phyloP scores from a whole-genome alignment of 768 basidiomycete genomes.

The Tubosaeta sp. region DNA sequence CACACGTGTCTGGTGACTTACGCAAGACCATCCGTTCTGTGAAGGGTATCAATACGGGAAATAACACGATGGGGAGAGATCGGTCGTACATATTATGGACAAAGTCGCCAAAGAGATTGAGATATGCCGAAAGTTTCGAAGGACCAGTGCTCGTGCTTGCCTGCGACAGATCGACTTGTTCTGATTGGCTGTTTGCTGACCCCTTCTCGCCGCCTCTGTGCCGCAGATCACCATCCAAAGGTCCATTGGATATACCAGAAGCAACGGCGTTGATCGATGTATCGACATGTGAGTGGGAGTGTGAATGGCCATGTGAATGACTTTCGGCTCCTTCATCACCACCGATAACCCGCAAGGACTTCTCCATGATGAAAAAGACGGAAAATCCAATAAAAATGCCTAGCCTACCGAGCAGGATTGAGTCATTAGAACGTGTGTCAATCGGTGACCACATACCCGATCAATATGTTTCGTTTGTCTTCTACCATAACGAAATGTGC shows the following conservation, averaged over 20 bases:
- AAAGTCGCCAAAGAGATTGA: constrained; percentile 91
- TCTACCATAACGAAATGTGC: constrained; percentile 82
- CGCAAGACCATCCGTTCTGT: constrained; percentile 89
- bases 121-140: constrained; percentile 84
- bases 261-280: constrained; percentile 31
- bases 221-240: constrained; percentile 46
- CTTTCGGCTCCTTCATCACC: constrained; percentile 48
- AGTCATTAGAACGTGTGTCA: constrained; percentile 5
- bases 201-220: constrained; percentile 36
- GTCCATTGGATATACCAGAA: constrained; percentile 44
- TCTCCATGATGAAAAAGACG: constrained; percentile 91
- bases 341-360: constrained; percentile 77
- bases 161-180: constrained; percentile 21
- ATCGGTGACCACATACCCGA: constrained; percentile 54
- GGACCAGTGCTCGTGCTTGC: constrained; percentile 44
- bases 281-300: constrained; percentile 48
- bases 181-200: constrained; percentile 16
- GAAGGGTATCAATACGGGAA: constrained; percentile 12
- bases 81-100: constrained; percentile 80
- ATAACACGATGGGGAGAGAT: constrained; percentile 10
- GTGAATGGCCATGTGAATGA: constrained; percentile 53
- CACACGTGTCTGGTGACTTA: constrained; percentile 37
- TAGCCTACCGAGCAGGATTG: constrained; percentile 40
- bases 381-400: constrained; percentile 86
- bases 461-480: constrained; percentile 85